Conservation (phyloP, 208 protist species). For the Naegleria fowleri region DNA sequence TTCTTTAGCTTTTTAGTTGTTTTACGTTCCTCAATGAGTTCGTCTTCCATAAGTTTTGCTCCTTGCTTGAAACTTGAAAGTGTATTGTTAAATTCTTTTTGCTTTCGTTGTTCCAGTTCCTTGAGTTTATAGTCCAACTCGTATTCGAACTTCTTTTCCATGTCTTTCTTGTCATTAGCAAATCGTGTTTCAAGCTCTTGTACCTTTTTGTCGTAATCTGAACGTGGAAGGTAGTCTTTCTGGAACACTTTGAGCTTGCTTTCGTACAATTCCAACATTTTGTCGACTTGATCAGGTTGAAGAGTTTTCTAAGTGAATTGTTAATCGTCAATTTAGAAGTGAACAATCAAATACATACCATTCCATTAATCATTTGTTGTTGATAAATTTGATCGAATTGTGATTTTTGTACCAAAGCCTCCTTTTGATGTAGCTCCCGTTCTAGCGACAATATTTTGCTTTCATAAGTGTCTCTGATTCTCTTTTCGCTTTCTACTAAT, state of each 20-base stretch:
- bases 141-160: background rate
- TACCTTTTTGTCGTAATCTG: background rate
- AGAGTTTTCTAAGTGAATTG: background rate
- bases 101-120: background rate
- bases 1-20: background rate
- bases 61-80: background rate
- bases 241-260: constrained; percentile 4
- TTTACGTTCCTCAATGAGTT: background rate
- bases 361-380: background rate
- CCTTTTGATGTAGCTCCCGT: constrained; percentile 7
- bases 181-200: background rate
- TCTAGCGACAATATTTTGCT: background rate
- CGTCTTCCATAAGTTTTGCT: background rate
- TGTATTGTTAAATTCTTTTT: constrained; percentile 17
- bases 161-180: background rate
- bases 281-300: constrained; percentile 8
- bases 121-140: background rate
- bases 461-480: background rate
- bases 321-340: background rate
- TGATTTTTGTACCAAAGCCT: background rate
- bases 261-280: constrained; percentile 18
- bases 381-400: background rate
- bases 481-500: background rate
- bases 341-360: background rate
- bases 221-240: background rate